Conservation (phyloP, 805 yeast genomes). For the Zygotorulaspora florentina region DNA sequence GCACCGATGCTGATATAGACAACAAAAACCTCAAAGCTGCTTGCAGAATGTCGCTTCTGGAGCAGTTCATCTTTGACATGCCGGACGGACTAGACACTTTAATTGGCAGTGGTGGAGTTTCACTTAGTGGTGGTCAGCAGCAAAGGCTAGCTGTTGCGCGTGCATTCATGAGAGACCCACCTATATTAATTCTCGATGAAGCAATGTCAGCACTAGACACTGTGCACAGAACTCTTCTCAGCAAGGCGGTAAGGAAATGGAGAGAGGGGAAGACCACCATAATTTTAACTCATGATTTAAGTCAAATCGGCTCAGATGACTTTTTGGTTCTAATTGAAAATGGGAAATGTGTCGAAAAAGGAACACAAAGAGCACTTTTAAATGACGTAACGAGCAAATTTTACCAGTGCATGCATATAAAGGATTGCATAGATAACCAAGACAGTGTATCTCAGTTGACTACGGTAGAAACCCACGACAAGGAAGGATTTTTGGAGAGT, state of each 20-base stretch:
- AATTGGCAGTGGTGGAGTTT: slow-evolving; percentile 43
- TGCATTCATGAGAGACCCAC: slow-evolving; percentile 68
- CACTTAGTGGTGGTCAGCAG: slow-evolving; percentile 85
- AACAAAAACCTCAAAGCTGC: slow-evolving; percentile 40
- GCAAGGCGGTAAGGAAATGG: slow-evolving; percentile 52
- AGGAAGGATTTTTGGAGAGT: slow-evolving; percentile 10
- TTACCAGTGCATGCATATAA: slow-evolving; percentile 10
- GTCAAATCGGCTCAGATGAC: slow-evolving; percentile 55
- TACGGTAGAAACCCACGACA: slow-evolving; percentile 5
- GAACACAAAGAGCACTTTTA: slow-evolving; percentile 37
- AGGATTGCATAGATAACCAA: slow-evolving; percentile 1
- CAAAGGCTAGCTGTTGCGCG: slow-evolving; percentile 84
- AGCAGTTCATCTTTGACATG: slow-evolving; percentile 44
- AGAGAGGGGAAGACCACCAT: slow-evolving; percentile 71
- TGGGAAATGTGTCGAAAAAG: slow-evolving; percentile 52
- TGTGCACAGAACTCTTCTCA: slow-evolving; percentile 41
- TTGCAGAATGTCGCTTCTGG: slow-evolving; percentile 48
- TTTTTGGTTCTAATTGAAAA: slow-evolving; percentile 52
- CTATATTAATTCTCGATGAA: slow-evolving; percentile 81
- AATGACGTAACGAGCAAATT: slow-evolving; percentile 11
- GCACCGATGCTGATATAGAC: slow-evolving; percentile 15
- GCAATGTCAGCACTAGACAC: slow-evolving; percentile 77
- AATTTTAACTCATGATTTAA: slow-evolving; percentile 72
- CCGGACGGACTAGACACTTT: slow-evolving; percentile 54
- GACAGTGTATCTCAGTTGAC: slow-evolving; percentile 12